A percentile compares a stretch with the other conserved stretches of the same genome.
Conservation (phyloP, 352 stramenopile genomes). For the Phytophthora aleatoria region DNA sequence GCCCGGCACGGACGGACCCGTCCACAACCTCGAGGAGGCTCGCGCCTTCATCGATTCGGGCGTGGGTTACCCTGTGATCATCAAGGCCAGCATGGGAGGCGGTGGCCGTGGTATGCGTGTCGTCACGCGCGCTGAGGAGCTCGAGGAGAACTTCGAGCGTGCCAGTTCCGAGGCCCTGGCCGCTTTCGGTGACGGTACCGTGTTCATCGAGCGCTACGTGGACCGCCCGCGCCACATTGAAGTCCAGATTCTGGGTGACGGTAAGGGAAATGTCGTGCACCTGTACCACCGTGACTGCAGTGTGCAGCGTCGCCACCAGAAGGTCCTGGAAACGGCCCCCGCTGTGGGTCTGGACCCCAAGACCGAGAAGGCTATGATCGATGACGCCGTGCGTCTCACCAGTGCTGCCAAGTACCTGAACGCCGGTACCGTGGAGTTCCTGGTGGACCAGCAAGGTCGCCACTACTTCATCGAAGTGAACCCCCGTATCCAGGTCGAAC, state of each 20-base stretch:
- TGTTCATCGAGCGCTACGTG: constrained; percentile 97
- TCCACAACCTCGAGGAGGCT: constrained; percentile 90
- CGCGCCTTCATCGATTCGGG: constrained; percentile 90
- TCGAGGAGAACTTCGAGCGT: constrained; percentile 89
- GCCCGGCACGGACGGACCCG: constrained; percentile 89
- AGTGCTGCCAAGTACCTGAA: constrained; percentile 94
- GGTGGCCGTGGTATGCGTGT: constrained; percentile 97
- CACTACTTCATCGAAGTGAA: constrained; percentile 99
- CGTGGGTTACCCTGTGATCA: constrained; percentile 96
- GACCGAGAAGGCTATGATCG: constrained; percentile 92
- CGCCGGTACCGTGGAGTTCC: constrained; percentile 98
- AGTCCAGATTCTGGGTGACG: constrained; percentile 97
- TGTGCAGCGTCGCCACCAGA: constrained; percentile 98
- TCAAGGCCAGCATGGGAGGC: constrained; percentile 98
- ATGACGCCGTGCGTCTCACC: constrained; percentile 92
- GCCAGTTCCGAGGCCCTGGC: constrained; percentile 87
- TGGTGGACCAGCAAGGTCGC: constrained; percentile 92
- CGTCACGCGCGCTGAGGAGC: constrained; percentile 80
- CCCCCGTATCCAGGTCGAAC: constrained; percentile 96
- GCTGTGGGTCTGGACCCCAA: constrained; percentile 83
- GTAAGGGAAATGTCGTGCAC: constrained; percentile 94
- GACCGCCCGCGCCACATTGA: constrained; percentile 97
- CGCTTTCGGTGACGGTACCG: constrained; percentile 94
- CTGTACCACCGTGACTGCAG: constrained; percentile 98
- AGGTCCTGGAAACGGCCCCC: constrained; percentile 96